phyloP scores from a whole-genome alignment of 2,329 filamentous ascomycete species.

The Penicillium nordicum region DNA sequence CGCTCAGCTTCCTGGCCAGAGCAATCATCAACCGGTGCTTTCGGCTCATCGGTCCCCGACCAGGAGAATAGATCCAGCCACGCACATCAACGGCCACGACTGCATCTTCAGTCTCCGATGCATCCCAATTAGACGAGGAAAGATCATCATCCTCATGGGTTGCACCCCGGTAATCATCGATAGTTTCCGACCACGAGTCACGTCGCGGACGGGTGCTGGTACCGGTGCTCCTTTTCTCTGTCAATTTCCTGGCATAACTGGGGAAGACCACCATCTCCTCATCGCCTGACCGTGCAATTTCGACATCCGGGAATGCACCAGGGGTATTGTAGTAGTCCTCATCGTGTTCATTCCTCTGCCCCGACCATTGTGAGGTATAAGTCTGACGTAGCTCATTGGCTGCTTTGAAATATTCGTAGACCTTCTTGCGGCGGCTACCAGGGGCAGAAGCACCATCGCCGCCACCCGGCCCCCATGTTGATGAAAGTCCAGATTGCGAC shows the following conservation, averaged over 20 bases:
- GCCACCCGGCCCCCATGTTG: slow-evolving; percentile 21
- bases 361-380: slow-evolving; percentile 56
- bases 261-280: slow-evolving; percentile 96
- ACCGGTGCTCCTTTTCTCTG: slow-evolving; percentile 44
- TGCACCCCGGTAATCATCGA: slow-evolving; percentile 42
- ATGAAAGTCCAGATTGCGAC: slow-evolving; percentile 25
- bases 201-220: slow-evolving; percentile 27
- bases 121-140: slow-evolving; percentile 75
- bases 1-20: slow-evolving; percentile 80
- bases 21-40: slow-evolving; percentile 85
- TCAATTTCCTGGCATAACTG: slow-evolving; percentile 78
- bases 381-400: slow-evolving; percentile 69
- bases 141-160: slow-evolving; percentile 53
- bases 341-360: slow-evolving; percentile 47
- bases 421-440: slow-evolving; percentile 71
- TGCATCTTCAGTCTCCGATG: slow-evolving; percentile 75
- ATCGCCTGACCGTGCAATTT: slow-evolving; percentile 73
- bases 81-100: slow-evolving; percentile 91
- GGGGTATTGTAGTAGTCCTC: slow-evolving; percentile 58
- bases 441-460: slow-evolving; percentile 47
- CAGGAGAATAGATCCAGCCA: slow-evolving; percentile 90
- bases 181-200: slow-evolving; percentile 29
- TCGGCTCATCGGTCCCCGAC: slow-evolving; percentile 76
- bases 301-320: slow-evolving; percentile 77
- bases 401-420: slow-evolving; percentile 69